These are phyloP conservation scores for Leccinum boreale DNA, from an alignment of 768 basidiomycete genomes.

Conservation along the genomic window DNA sequence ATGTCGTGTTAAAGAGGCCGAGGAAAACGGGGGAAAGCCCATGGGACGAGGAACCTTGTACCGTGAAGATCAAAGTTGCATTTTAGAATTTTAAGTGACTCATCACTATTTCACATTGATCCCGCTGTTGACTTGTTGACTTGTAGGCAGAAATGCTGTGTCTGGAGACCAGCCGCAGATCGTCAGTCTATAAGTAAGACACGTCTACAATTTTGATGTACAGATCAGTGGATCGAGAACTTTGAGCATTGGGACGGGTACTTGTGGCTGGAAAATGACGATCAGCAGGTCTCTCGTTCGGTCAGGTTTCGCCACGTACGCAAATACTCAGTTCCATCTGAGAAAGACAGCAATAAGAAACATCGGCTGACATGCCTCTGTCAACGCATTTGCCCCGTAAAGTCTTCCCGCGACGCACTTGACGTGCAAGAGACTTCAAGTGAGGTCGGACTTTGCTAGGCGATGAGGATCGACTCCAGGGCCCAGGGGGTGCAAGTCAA, in stretches of 20 bases:
- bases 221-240: neutral
- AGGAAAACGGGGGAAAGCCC: neutral
- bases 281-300: neutral
- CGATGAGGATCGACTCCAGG: too few species aligned
- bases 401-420: neutral
- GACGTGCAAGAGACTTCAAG: neutral
- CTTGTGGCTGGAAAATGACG: neutral
- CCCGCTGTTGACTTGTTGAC: neutral
- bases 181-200: neutral
- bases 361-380: neutral
- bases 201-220: neutral
- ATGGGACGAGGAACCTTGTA: neutral
- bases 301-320: neutral
- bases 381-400: neutral
- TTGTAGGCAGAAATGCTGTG: neutral
- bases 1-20: constrained; percentile 4
- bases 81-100: neutral
- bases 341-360: neutral
- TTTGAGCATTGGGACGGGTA: neutral
- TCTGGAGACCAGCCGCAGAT: neutral
- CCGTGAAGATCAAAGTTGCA: neutral
- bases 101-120: neutral
- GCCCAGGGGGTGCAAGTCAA: neutral
- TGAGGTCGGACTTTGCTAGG: neutral
- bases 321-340: neutral